phyloP scores from a whole-genome alignment of 257 asterid genomes.

The Buddleja alternifolia region DNA sequence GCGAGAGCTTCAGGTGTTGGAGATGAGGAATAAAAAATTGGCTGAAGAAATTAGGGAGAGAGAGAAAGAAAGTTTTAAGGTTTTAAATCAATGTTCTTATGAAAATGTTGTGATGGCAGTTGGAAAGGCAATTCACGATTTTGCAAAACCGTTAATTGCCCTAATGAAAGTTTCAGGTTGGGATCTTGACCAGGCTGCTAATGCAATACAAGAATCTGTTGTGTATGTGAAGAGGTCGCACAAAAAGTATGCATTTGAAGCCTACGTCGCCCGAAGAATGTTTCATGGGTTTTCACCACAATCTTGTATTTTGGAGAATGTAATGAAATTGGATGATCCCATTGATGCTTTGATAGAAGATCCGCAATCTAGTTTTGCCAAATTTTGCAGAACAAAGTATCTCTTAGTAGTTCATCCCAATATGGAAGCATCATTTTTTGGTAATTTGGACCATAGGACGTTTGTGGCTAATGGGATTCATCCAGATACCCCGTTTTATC shows the following conservation, averaged over 20 bases:
- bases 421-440: slow-evolving; percentile 76
- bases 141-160: slow-evolving; percentile 78
- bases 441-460: slow-evolving; percentile 72
- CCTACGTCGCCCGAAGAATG: slow-evolving; percentile 72
- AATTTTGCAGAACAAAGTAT: slow-evolving; percentile 72
- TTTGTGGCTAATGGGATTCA: slow-evolving; percentile 64
- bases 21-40: slow-evolving; percentile 45
- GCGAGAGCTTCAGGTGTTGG: slow-evolving; percentile 47
- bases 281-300: slow-evolving; percentile 52
- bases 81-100: slow-evolving; percentile 39
- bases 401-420: slow-evolving; percentile 65
- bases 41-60: slow-evolving; percentile 44
- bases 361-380: slow-evolving; percentile 70
- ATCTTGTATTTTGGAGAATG: slow-evolving; percentile 32
- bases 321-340: slow-evolving; percentile 61
- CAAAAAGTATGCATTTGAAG: slow-evolving; percentile 80
- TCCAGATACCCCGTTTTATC: slow-evolving; percentile 70
- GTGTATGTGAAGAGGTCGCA: slow-evolving; percentile 69
- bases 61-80: slow-evolving; percentile 42
- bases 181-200: slow-evolving; percentile 78
- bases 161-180: slow-evolving; percentile 73
- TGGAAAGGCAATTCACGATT: slow-evolving; percentile 74
- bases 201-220: slow-evolving; percentile 55
- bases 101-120: slow-evolving; percentile 58
- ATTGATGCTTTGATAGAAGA: slow-evolving; percentile 57